These are phyloP conservation scores for Amorphotheca resinae DNA, from an alignment of 495 filamentous ascomycete species.

Conservation along the genomic window DNA sequence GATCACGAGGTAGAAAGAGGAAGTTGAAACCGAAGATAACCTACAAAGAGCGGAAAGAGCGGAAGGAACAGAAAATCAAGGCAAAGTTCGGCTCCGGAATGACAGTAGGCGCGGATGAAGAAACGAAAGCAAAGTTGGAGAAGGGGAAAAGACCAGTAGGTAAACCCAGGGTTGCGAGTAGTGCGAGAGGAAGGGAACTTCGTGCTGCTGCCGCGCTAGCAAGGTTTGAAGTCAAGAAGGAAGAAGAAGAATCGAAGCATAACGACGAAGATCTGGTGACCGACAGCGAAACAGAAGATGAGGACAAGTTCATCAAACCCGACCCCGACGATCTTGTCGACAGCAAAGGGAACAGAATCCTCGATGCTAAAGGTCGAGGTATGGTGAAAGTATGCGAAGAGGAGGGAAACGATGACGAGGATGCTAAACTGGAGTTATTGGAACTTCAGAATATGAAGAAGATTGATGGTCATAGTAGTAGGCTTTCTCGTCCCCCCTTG, in stretches of 20 bases:
- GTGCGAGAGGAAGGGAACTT: conserved; percentile 57
- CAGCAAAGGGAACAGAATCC: conserved; percentile 43
- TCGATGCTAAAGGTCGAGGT: conserved; percentile 46
- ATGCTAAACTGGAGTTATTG: conserved; percentile 14
- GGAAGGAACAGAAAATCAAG: conserved; percentile 35
- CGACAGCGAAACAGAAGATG: conserved; percentile 17
- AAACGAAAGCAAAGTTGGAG: conserved; percentile 49
- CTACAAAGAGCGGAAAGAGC: conserved; percentile 52
- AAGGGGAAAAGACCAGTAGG: conserved; percentile 34
- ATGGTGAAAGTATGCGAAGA: conserved; percentile 63
- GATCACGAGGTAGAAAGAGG: conserved; percentile 39
- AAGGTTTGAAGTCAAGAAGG: conserved; percentile 49
- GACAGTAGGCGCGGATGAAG: conserved; percentile 53
- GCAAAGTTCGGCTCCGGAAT: conserved; percentile 65
- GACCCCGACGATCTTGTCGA: conserved; percentile 34
- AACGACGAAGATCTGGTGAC: conserved; percentile 19
- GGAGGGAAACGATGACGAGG: conserved; percentile 33
- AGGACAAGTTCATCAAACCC: conserved; percentile 13
- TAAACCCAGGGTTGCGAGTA: conserved; percentile 61
- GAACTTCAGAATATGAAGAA: conserved; percentile 5
- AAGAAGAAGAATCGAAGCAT: conserved; percentile 14
- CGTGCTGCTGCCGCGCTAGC: conserved; percentile 65
- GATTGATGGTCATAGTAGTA: neutral
- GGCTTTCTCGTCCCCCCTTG: neutral
- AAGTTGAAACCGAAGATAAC: conserved; percentile 34